Conservation (phyloP, 2,329 filamentous ascomycete species). For the Cladosporium sp. region DNA sequence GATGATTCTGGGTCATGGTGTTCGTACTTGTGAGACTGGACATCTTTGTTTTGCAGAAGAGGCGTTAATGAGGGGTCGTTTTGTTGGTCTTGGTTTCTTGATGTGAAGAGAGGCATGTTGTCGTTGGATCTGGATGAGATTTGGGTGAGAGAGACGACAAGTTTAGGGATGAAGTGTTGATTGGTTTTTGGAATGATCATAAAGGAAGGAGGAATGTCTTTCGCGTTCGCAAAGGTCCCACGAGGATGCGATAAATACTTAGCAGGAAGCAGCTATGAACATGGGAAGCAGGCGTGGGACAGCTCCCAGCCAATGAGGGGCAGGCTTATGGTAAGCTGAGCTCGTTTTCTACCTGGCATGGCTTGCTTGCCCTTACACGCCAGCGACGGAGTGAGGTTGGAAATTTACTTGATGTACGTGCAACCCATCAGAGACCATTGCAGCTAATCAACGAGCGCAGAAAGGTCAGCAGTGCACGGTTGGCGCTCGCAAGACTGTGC, state of each 20-base stretch:
- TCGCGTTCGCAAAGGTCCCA: background rate
- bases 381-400: background rate
- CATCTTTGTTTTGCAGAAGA: background rate
- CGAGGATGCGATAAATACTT: conserved; percentile 8
- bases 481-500: background rate
- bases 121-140: background rate
- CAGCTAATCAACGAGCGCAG: background rate
- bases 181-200: background rate
- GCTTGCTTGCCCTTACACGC: background rate
- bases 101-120: conserved; percentile 2
- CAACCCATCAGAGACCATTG: background rate
- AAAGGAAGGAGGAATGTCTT: background rate
- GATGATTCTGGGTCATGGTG: conserved; percentile 7
- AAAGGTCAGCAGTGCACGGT: conserved; percentile 14
- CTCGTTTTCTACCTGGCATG: conserved; percentile 4
- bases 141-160: background rate
- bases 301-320: background rate
- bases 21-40: conserved; percentile 5
- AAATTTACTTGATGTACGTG: background rate
- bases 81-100: conserved; percentile 1
- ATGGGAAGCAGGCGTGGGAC: conserved; percentile 5
- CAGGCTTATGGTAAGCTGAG: conserved; percentile 6
- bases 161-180: background rate
- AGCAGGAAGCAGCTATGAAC: background rate
- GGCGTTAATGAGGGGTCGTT: conserved; percentile 4